Evolutionary conservation across 306 rosid genomes (phyloP), one percentile per base, ranked within the genome.

Genomic region (Astragalus glycyphyllos): DNA sequence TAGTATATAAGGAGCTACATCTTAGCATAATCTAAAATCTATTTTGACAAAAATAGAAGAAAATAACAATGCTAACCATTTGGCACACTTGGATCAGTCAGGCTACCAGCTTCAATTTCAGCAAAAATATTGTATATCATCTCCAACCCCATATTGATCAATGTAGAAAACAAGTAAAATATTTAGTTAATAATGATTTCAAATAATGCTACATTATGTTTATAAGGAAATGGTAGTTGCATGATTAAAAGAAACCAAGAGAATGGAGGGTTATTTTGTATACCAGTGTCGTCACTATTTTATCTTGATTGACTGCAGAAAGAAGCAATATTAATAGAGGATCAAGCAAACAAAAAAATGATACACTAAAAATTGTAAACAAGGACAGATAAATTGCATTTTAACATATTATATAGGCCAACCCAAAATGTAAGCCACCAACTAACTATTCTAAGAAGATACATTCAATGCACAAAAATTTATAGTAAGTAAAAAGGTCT

Each of bases 21-120:
- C 1, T 20, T 20, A 20, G 23, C 23, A 20, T 20, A 20, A 20
- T 20, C 23, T 20, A 20, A 20, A 20, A 20, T 20, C 23, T 20
- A 20, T 20, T 20, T 20, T 0, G 23, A 20, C 23, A 20, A 20
- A 20, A 20, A 2, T 26, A 26, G 31, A 67, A 47, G 32, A 16
- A 0, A 42, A 2, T 16, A 17, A 59, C 34, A 51, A 78, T 59
- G 63, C 72, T 44, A 78, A 89, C 97, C 97, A 75, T 87, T 77
- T 59, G 93, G 79, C 82, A 83, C 81, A 79, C 77, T 87, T 17
- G 91, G 91, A 76, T 73, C 88, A 48, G 88, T 87, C 41, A 84
- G 66, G 85, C 87, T 82, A 62, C 97, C 91, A 73, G 96, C 83
- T 61, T 96, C 91, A 58, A 91, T 93, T 51, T 89, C 97, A 71